Conservation (phyloP, 805 yeast genomes). For the Candida tammaniensis region DNA sequence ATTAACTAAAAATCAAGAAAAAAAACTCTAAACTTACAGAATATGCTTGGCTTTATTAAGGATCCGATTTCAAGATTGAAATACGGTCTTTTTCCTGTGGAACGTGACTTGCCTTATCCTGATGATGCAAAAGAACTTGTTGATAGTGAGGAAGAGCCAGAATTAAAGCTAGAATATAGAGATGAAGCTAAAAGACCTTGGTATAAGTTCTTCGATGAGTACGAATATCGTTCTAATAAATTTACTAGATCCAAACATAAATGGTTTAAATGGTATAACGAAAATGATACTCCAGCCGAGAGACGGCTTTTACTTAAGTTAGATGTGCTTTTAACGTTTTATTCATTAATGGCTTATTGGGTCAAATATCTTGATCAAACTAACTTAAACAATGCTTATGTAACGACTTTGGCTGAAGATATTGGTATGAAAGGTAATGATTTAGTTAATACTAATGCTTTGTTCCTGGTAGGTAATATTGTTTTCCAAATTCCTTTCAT, state of each 20-base stretch:
- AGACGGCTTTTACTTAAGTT: conserved; percentile 27
- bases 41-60: conserved; percentile 4
- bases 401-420: conserved; percentile 58
- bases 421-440: conserved; percentile 61
- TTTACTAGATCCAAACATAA: conserved; percentile 23
- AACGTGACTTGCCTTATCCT: conserved; percentile 6
- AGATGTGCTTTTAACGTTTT: conserved; percentile 31
- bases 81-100: conserved; percentile 13
- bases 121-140: conserved; percentile 4
- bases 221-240: conserved; percentile 51
- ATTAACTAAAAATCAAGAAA: too few relatives aligned
- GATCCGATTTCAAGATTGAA: conserved; percentile 12
- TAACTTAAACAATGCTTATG: conserved; percentile 64
- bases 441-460: conserved; percentile 54
- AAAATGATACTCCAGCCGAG: conserved; percentile 42
- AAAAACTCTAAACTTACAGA: too few relatives aligned
- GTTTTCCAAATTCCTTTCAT: conserved; percentile 63
- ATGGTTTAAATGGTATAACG: conserved; percentile 47
- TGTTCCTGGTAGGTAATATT: conserved; percentile 58
- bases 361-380: conserved; percentile 62
- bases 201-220: conserved; percentile 50
- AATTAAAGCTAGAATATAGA: conserved; percentile 22
- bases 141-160: conserved; percentile 6
- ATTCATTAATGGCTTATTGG: conserved; percentile 51
- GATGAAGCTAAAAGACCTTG: conserved; percentile 33